Base-by-base conservation (phyloP, 495 filamentous ascomycete species). In the Copromyces sp. region DNA sequence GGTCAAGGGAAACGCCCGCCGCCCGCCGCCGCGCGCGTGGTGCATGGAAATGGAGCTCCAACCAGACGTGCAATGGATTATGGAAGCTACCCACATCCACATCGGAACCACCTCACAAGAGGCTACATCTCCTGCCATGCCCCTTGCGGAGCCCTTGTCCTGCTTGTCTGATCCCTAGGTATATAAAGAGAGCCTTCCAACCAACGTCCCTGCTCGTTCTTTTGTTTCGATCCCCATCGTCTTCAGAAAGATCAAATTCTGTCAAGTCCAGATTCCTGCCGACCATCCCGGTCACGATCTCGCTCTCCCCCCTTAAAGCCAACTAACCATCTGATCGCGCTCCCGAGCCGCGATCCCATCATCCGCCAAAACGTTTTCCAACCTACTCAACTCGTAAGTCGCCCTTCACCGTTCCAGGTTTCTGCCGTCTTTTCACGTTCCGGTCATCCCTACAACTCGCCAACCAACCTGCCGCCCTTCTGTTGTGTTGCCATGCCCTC, bases 341-440 rank as follows among this genome's bases (percentile, higher is more conserved):
- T 86, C 76, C 73, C 77, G 78, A 77, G 83, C 83, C 81, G 87
- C 86, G 87, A 83, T 89, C 88, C 80, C 80, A 75, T 72, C 80
- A 81, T 84, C 82, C 88, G 90, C 83, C 92, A 94, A 91, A 82
- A 94, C 91, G 92, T 95, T 93, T 89, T 93, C 92, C 86, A 95
- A 93, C 84, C 88, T 94, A 74, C 87, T 95, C 71, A 93, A 94
- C 89, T 94, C 92, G 92, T 94, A 88, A 78, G 92, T 74, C 24
- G 20, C 7, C 29, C 5, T 72, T 20, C 35, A 37, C 35, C 1
- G 35, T 41, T 7, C 75, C 38, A 38, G 39, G 17, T 45, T 39
- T 29, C 32, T 69, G 12, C 24, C 41, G 7, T 37, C 29, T 20
- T 3, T 12, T 12, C 32, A 37, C 37, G 12, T 32, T 29, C 24